phyloP scores from a whole-genome alignment of 768 basidiomycete genomes.

The Boletellus ananas region DNA sequence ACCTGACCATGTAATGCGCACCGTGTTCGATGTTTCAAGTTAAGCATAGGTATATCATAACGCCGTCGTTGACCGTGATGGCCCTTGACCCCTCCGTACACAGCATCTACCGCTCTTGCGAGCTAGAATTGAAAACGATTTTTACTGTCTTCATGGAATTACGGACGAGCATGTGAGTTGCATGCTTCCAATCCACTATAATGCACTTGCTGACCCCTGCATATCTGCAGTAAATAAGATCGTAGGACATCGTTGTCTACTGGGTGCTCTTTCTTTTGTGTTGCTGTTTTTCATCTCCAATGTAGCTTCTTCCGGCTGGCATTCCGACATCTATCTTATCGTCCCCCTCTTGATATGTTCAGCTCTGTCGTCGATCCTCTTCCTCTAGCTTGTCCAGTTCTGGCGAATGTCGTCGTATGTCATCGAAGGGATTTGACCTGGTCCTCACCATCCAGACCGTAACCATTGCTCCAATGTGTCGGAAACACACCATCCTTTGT shows the following conservation, averaged over 20 bases:
- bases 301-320: too few species aligned
- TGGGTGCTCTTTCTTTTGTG: background rate
- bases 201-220: background rate
- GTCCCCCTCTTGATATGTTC: too few species aligned
- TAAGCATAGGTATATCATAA: conserved; percentile 15
- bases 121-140: background rate
- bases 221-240: background rate
- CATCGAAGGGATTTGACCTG: background rate
- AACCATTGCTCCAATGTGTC: too few species aligned
- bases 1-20: conserved; percentile 69
- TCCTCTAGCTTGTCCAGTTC: conserved; percentile 47
- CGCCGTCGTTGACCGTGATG: background rate
- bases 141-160: background rate
- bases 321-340: too few species aligned
- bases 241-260: conserved; percentile 31
- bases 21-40: conserved; percentile 50
- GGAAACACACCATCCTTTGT: conserved; percentile 40
- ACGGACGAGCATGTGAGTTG: conserved; percentile 4
- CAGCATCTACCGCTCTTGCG: background rate
- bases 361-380: conserved; percentile 39
- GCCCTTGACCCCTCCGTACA: conserved; percentile 6
- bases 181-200: background rate
- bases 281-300: too few species aligned
- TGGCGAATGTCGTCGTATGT: conserved; percentile 58
- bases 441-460: too few species aligned